Evolutionary conservation across 164 flowering plant species (phyloP).

Genomic region (Amborella trichopoda): DNA sequence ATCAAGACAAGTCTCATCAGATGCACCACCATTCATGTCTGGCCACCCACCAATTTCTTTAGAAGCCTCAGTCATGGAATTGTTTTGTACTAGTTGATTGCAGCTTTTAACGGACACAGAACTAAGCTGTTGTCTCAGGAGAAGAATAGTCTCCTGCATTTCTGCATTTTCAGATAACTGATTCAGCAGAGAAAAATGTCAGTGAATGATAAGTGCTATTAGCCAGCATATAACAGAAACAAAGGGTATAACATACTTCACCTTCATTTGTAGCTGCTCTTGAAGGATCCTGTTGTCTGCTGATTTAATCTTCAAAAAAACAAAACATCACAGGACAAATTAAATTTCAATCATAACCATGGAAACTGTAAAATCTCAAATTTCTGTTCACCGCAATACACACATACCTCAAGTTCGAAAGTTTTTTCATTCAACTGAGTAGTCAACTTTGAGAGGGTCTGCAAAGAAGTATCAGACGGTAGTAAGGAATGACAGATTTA

Average conservation of each 20-base stretch:
- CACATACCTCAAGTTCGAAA: constrained; percentile 80
- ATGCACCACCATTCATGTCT: constrained; percentile 9
- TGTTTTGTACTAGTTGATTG: constrained; percentile 9
- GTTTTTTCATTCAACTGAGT: constrained; percentile 62
- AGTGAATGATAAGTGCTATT: too few relatives aligned
- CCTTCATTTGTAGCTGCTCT: constrained; percentile 77
- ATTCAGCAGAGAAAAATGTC: constrained; percentile 1
- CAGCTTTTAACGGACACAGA: constrained; percentile 24
- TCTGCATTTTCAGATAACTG: constrained; percentile 61
- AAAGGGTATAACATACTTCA: constrained; percentile 5
- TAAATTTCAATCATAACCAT: too few relatives aligned
- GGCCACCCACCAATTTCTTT: constrained; percentile 13
- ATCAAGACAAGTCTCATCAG: constrained; percentile 27
- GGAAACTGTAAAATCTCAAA: too few relatives aligned
- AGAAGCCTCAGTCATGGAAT: constrained; percentile 10
- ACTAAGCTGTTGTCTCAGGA: constrained; percentile 48
- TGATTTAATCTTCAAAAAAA: constrained; percentile 47
- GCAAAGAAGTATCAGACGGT: too few relatives aligned
- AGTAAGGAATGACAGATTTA: too few relatives aligned
- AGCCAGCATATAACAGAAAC: neutral
- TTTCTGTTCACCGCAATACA: too few relatives aligned
- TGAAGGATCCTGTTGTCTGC: constrained; percentile 82
- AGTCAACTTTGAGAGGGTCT: constrained; percentile 64
- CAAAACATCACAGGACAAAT: constrained; percentile 4
- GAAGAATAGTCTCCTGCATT: constrained; percentile 68